Percentiles rank a stretch among this genome's conserved stretches.
Conservation (phyloP, 164 flowering plant genomes). For the Stephania cephalantha region DNA sequence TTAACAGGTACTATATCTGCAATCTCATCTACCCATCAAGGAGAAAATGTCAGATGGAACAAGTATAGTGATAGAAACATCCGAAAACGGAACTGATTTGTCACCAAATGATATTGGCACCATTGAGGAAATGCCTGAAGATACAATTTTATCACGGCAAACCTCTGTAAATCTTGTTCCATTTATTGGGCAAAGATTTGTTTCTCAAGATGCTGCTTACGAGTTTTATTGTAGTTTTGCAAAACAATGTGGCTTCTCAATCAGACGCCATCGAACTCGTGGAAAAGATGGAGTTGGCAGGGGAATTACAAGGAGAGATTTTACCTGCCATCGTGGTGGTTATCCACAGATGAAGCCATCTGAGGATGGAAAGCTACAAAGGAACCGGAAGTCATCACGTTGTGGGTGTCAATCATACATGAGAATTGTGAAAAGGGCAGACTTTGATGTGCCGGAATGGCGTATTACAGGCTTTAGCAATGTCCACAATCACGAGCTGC, state of each 20-base stretch:
- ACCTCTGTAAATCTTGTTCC: slow-evolving; percentile 75
- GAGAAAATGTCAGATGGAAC: slow-evolving; percentile 44
- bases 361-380: slow-evolving; percentile 65
- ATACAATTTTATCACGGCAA: slow-evolving; percentile 63
- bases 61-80: slow-evolving; percentile 37
- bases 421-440: slow-evolving; percentile 74
- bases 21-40: slow-evolving; percentile 10
- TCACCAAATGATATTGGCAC: slow-evolving; percentile 58
- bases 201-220: slow-evolving; percentile 85
- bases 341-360: slow-evolving; percentile 65
- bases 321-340: slow-evolving; percentile 83
- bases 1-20: slow-evolving; percentile 25
- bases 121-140: slow-evolving; percentile 61
- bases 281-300: slow-evolving; percentile 83
- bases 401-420: slow-evolving; percentile 85
- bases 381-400: slow-evolving; percentile 75
- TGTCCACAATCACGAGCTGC: slow-evolving; percentile 72
- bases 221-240: slow-evolving; percentile 85
- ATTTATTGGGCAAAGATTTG: slow-evolving; percentile 80
- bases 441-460: slow-evolving; percentile 82
- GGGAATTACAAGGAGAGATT: slow-evolving; percentile 80
- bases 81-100: slow-evolving; percentile 61
- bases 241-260: slow-evolving; percentile 82
- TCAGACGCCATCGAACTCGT: slow-evolving; percentile 76
- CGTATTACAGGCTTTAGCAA: slow-evolving; percentile 74